phyloP scores from a whole-genome alignment of 106 monocot genomes.

The Phalaenopsis equestris region DNA sequence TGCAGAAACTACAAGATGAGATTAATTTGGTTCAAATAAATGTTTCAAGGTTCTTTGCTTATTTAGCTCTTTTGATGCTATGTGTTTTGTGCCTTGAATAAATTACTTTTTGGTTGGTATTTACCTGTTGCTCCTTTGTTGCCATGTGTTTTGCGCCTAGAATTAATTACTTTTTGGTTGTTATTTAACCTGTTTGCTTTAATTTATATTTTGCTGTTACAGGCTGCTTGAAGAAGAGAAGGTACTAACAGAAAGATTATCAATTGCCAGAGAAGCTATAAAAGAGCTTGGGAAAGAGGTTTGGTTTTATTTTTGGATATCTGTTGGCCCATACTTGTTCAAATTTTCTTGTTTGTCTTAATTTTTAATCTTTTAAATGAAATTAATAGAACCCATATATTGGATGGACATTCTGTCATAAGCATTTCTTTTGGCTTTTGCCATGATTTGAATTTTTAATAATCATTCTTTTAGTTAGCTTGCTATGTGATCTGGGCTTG shows the following conservation, averaged over 20 bases:
- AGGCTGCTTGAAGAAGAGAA: slow-evolving; percentile 79
- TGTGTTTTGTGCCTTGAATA: neutral
- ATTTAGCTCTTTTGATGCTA: neutral
- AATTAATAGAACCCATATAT: neutral
- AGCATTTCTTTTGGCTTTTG: no score
- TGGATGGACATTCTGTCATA: neutral
- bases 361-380: neutral
- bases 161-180: neutral
- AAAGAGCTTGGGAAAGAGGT: slow-evolving; percentile 71
- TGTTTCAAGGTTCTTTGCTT: slow-evolving; percentile 44
- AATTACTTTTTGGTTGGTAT: neutral
- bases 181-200: neutral
- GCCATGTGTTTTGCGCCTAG: neutral
- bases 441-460: neutral
- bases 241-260: slow-evolving; percentile 37
- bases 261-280: slow-evolving; percentile 19
- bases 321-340: neutral
- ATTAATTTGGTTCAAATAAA: slow-evolving; percentile 32
- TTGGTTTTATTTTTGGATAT: neutral
- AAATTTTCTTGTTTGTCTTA: neutral
- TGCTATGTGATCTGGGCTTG: neutral
- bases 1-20: slow-evolving; percentile 42
- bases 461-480: neutral
- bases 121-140: neutral
- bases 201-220: slow-evolving; percentile 12